Base-by-base conservation (phyloP, 306 rosid genomes). In the Prunus dulcis region DNA sequence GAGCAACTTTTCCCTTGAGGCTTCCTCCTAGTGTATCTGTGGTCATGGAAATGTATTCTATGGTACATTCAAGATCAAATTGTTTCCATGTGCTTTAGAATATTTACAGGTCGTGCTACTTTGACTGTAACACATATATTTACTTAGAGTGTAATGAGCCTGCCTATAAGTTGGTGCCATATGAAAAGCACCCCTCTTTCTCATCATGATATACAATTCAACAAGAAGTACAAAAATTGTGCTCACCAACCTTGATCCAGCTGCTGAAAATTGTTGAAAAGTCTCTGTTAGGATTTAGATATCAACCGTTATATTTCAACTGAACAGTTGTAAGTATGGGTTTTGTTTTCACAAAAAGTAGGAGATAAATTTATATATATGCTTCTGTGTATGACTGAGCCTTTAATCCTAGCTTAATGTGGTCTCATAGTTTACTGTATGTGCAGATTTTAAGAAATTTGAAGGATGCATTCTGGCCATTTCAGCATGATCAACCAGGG, bases 391-490 rank as follows among this genome's bases (percentile, higher is more conserved):
- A 18, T 52, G 57, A 5, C 20, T 0, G 8, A 3, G 57, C 8
- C 57, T 18, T 52, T 52, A 52, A 17, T 55, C 22, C 27, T 27
- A 23, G 22, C 69, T 75, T 18, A 62, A 70, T 68, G 50, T 43
- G 22, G 77, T 62, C 45, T 84, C 53, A 77, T 15, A 61, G 67
- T 80, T 58, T 34, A 34, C 56, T 53, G 19, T 78, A 22, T 74
- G 18, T 85, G 85, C 91, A 92, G 98, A 89, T 95, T 47, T 78
- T 92, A 78, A 85, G 81, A 76, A 85, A 95, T 79, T 84, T 90
- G 84, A 95, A 95, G 84, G 89, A 81, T 45, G 89, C 88, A 68
- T 89, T 92, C 89, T 95, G 97, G 99, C 97, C 99, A 63, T 92
- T 90, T 83, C 96, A 89, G 83, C 86, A 88, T 55, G 93, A 89